Conservation (phyloP, 2,329 filamentous ascomycete genomes). For the Fusarium coicis region DNA sequence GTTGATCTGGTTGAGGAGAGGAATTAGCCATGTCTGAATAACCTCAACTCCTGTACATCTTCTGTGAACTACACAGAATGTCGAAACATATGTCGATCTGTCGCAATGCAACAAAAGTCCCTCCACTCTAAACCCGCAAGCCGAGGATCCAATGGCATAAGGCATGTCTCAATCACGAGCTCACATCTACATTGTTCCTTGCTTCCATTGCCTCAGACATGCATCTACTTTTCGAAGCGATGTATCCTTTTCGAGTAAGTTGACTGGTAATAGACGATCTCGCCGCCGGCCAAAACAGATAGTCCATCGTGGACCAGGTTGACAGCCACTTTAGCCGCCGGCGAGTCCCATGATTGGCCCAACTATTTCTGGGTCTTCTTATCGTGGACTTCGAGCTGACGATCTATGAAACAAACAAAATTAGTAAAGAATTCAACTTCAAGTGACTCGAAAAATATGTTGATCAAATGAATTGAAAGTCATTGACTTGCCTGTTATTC, state of each 20-base stretch:
- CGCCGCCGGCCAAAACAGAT: constrained; percentile 16
- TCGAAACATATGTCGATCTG: background rate
- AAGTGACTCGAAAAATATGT: background rate
- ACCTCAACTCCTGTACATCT: background rate
- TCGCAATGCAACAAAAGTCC: background rate
- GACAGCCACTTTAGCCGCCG: constrained; percentile 6
- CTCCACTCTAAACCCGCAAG: background rate
- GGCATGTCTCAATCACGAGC: constrained; percentile 4
- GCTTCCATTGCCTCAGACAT: background rate
- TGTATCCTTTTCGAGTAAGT: background rate
- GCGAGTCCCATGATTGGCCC: constrained; percentile 20
- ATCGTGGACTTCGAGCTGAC: background rate
- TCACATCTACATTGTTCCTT: background rate
- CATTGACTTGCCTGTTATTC: background rate
- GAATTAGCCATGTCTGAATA: background rate
- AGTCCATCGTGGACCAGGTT: background rate
- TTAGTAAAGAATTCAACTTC: background rate
- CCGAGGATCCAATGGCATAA: background rate
- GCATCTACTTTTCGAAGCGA: background rate
- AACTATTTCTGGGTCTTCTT: constrained; percentile 7
- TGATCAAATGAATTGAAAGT: too few relatives aligned
- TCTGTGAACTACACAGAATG: background rate
- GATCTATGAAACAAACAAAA: background rate
- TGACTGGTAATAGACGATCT: constrained; percentile 2
- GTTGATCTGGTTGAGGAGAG: background rate